Evolutionary conservation across 2,329 filamentous ascomycete species (phyloP).

Genomic region (Chaetomiaceae sp.): DNA sequence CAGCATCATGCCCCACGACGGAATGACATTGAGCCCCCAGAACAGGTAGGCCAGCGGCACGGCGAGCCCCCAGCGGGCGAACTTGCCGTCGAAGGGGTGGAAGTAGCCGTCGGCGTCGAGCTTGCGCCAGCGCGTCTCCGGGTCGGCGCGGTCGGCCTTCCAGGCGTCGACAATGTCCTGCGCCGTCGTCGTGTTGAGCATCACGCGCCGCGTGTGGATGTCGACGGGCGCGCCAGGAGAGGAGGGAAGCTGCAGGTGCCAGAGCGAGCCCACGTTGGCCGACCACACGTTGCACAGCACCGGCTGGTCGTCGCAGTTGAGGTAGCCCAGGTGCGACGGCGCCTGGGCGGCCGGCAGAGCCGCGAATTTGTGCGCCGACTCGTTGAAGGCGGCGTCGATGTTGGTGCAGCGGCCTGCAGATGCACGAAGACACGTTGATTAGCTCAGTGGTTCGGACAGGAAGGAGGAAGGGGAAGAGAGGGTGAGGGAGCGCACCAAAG

Average conservation of each 20-base stretch:
- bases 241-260: constrained; percentile 62
- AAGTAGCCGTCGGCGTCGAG: constrained; percentile 54
- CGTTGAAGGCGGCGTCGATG: constrained; percentile 60
- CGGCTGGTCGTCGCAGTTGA: constrained; percentile 70
- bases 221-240: constrained; percentile 57
- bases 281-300: constrained; percentile 72
- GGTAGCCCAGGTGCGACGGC: constrained; percentile 59
- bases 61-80: constrained; percentile 56
- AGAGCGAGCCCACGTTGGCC: constrained; percentile 56
- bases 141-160: constrained; percentile 38
- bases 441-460: neutral
- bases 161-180: constrained; percentile 54
- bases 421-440: neutral
- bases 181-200: constrained; percentile 61
- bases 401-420: constrained; percentile 55
- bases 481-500: constrained; percentile 43
- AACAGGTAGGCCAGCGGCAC: constrained; percentile 62
- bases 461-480: neutral
- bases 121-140: constrained; percentile 34
- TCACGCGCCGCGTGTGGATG: constrained; percentile 60
- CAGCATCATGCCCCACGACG: constrained; percentile 76
- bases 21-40: constrained; percentile 59
- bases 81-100: constrained; percentile 67
- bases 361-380: constrained; percentile 59
- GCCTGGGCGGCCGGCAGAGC: constrained; percentile 39